Conservation (phyloP, 371 early-diverging fungal genomes). For the Cladochytrium tenue region DNA sequence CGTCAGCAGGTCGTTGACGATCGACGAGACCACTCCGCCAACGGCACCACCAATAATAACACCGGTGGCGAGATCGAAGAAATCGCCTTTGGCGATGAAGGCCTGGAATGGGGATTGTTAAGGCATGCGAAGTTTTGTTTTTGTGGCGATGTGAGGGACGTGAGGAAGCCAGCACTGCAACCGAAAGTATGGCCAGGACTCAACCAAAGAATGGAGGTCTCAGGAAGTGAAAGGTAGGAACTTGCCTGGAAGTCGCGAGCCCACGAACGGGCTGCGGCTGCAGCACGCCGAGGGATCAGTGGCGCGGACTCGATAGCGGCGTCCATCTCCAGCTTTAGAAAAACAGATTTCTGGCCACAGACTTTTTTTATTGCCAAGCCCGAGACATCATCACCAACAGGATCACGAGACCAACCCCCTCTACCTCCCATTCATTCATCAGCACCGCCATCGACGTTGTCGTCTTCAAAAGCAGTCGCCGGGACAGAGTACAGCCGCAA, state of each 20-base stretch:
- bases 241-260: background rate
- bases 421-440: background rate
- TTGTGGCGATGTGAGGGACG: conserved; percentile 1
- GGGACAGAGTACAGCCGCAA: conserved; percentile 74
- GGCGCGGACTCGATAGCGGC: background rate
- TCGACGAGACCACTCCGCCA: conserved; percentile 33
- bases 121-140: too few relatives aligned
- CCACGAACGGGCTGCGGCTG: background rate
- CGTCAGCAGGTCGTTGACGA: conserved; percentile 32
- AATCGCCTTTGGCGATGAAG: too few relatives aligned
- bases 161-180: too few relatives aligned
- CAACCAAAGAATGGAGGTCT: too few relatives aligned
- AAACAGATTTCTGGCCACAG: too few relatives aligned
- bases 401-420: too few relatives aligned
- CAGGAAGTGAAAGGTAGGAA: too few relatives aligned
- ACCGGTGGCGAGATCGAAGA: conserved; percentile 38
- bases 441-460: background rate
- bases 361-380: too few relatives aligned
- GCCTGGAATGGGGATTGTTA: too few relatives aligned
- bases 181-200: too few relatives aligned
- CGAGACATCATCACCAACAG: too few relatives aligned
- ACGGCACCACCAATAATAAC: conserved; percentile 56
- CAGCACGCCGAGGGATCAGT: background rate
- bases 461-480: conserved; percentile 38
- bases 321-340: too few relatives aligned